These are phyloP conservation scores for Mollisia scopiformis DNA, from an alignment of 2,329 filamentous ascomycete genomes.

Conservation along the genomic window DNA sequence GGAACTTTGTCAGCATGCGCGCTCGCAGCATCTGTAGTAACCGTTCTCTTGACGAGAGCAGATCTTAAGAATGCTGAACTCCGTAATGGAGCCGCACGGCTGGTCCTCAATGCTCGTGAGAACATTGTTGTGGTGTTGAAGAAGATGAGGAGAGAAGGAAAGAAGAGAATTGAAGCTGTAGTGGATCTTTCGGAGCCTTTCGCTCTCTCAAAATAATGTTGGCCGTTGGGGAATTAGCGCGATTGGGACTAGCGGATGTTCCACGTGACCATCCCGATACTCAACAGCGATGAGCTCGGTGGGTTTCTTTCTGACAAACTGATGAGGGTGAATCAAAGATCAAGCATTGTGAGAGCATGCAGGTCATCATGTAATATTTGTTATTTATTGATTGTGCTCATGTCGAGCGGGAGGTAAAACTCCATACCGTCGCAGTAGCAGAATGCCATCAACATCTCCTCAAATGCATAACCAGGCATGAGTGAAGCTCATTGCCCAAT, in stretches of 20 bases:
- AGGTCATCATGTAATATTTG: neutral
- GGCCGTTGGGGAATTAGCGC: conserved; percentile 11
- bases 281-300: conserved; percentile 8
- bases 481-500: no score
- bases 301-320: no score
- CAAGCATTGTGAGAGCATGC: no score
- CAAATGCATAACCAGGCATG: no score
- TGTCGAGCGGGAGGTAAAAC: no score
- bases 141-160: conserved; percentile 9
- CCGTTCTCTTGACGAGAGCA: conserved; percentile 60
- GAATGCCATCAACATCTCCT: no score
- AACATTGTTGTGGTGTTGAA: conserved; percentile 58
- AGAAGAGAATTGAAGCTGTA: conserved; percentile 17
- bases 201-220: conserved; percentile 14
- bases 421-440: no score
- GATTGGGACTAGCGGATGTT: neutral
- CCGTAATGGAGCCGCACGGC: conserved; percentile 61
- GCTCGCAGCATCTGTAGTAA: conserved; percentile 95
- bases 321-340: no score
- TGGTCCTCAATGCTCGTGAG: conserved; percentile 69
- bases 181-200: conserved; percentile 11
- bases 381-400: neutral
- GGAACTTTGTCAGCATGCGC: conserved; percentile 81
- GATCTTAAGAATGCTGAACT: conserved; percentile 29
- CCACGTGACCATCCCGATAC: conserved; percentile 5